Conservation (phyloP, 208 protist genomes). For the Leishmania turanica region DNA sequence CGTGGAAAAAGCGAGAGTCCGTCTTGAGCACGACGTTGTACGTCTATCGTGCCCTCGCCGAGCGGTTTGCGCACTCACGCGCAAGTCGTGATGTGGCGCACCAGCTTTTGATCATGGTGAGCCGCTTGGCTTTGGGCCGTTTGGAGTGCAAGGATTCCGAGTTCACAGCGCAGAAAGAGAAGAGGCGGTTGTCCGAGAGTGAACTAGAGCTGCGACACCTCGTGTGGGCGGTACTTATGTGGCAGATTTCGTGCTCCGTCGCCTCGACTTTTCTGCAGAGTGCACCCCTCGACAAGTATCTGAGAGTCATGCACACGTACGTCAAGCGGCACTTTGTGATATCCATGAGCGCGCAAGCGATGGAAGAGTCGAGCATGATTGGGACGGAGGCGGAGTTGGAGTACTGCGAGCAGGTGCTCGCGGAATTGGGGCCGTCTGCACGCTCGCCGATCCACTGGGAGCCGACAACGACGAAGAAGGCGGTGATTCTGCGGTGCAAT, state of each 20-base stretch:
- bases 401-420: slow-evolving; percentile 11
- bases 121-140: slow-evolving; percentile 11
- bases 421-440: neutral
- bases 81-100: slow-evolving; percentile 26
- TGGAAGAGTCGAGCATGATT: neutral
- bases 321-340: slow-evolving; percentile 21
- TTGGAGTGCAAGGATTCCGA: neutral
- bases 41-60: slow-evolving; percentile 28
- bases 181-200: neutral
- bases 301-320: slow-evolving; percentile 37
- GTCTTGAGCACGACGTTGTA: neutral
- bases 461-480: neutral
- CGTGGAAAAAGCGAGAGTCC: neutral
- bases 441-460: neutral
- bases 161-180: neutral
- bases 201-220: neutral
- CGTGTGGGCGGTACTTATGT: slow-evolving; percentile 15
- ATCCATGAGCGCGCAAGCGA: neutral
- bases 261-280: slow-evolving; percentile 17
- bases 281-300: slow-evolving; percentile 39
- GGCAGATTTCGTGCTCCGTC: slow-evolving; percentile 31
- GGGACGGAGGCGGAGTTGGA: neutral
- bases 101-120: slow-evolving; percentile 32
- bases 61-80: slow-evolving; percentile 24
- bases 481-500: slow-evolving; percentile 4